A percentile compares a stretch with the other conserved stretches of the same genome.
Evolutionary conservation across 108 stramenopile species (phyloP).

Genomic region (Skeletonema grethae): DNA sequence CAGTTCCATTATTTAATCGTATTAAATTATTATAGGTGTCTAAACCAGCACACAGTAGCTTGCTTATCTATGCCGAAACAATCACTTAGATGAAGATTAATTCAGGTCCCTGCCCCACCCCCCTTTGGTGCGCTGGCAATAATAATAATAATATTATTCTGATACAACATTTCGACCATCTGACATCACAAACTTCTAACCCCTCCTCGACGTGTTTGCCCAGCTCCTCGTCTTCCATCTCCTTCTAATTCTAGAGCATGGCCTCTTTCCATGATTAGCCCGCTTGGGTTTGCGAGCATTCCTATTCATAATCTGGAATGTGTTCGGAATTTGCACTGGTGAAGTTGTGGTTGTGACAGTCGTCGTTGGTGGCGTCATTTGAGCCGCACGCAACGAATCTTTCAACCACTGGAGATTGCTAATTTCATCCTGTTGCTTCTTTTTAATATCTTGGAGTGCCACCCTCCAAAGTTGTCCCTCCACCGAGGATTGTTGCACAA

Average conservation of each 20-base stretch:
- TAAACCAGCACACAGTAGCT: not conserved
- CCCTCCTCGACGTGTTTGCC: conserved; percentile 43
- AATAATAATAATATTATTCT: not conserved
- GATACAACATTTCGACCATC: not conserved
- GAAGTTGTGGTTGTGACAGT: not conserved
- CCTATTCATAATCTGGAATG: conserved; percentile 65
- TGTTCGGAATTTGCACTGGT: conserved; percentile 11
- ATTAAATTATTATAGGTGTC: not conserved
- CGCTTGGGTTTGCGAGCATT: conserved; percentile 68
- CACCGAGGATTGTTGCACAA: not conserved
- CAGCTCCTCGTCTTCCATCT: conserved; percentile 53
- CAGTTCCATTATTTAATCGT: not conserved
- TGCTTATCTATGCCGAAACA: not conserved
- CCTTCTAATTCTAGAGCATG: conserved; percentile 65
- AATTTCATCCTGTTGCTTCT: conserved; percentile 24
- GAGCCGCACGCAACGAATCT: conserved; percentile 36
- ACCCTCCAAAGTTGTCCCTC: conserved; percentile 13
- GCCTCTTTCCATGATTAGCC: conserved; percentile 71
- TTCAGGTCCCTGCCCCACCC: not conserved
- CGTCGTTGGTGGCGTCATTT: conserved; percentile 6
- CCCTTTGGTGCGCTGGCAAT: not conserved
- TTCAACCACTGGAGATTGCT: conserved; percentile 40
- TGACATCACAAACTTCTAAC: conserved; percentile 3
- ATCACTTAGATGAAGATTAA: not conserved
- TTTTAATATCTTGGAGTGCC: conserved; percentile 23